Conservation (phyloP, 805 yeast species). For the Nadsonia fulvescens region DNA sequence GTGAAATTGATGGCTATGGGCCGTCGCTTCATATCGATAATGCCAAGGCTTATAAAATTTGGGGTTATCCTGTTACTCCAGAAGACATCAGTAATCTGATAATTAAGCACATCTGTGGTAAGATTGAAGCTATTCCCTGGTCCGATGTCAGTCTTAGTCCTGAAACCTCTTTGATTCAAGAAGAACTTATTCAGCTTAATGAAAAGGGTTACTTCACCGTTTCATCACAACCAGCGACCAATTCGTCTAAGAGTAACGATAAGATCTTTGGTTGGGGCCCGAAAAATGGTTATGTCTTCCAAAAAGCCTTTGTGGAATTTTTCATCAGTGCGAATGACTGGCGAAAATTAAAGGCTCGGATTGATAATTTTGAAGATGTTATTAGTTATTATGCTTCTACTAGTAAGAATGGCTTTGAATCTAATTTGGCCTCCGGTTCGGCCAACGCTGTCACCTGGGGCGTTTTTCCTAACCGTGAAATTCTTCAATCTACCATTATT, state of each 20-base stretch:
- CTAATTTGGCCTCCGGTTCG: conserved; percentile 35
- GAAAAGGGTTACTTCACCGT: conserved; percentile 63
- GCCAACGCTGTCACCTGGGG: conserved; percentile 96
- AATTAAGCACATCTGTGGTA: conserved; percentile 53
- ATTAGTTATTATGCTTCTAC: conserved; percentile 68
- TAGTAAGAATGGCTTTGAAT: conserved; percentile 28
- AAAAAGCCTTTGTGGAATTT: conserved; percentile 84
- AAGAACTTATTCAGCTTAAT: conserved; percentile 67
- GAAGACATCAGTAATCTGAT: conserved; percentile 51
- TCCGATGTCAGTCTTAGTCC: conserved; percentile 70
- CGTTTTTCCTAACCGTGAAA: conserved; percentile 78
- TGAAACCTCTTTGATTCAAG: conserved; percentile 86
- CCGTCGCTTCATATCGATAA: conserved; percentile 67
- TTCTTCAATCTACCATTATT: conserved; percentile 79
- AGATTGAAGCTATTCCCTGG: conserved; percentile 77
- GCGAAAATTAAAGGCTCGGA: conserved; percentile 38
- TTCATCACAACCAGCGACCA: conserved; percentile 91
- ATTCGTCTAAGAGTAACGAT: conserved; percentile 63
- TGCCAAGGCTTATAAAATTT: conserved; percentile 44
- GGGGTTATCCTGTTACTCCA: conserved; percentile 59
- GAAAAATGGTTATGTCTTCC: conserved; percentile 68
- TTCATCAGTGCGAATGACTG: conserved; percentile 61
- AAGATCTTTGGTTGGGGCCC: conserved; percentile 98
- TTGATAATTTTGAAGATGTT: conserved; percentile 27
- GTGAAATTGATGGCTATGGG: conserved; percentile 96